Evolutionary conservation across 2,329 filamentous ascomycete genomes (phyloP), one percentile per base, ranked within the genome.

Genomic region (Diaporthe sp.): DNA sequence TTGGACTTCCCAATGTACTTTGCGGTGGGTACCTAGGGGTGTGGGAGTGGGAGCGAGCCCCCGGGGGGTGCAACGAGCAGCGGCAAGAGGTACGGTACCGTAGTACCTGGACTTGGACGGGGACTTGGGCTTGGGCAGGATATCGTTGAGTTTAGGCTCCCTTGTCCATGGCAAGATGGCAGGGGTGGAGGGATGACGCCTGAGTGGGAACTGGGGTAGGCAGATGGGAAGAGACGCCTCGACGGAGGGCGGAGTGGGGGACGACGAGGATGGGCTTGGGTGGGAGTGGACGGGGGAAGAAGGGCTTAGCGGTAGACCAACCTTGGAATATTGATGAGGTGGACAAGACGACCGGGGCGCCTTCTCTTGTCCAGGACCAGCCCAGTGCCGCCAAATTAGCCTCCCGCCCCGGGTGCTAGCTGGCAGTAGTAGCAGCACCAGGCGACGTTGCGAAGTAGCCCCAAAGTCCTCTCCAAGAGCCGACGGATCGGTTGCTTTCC

Each of bases 381-480:
- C 63, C 63, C 63, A 51, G 42, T 71, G 42, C 50, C 55, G 69
- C 69, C 69, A 71, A 71, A 71, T 59, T 71, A 71, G 69, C 37
- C 69, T 68, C 69, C 69, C 69, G 69, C 69, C 25, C 69, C 42
- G 37, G 44, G 39, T 32, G 22, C 53, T 70, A 35, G 22, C 10
- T 61, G 27, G 32, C 56, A 37, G 32, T 59, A 47, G 51, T 22
- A 50, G 69, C 35, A 39, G 69, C 30, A 39, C 32, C 17, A 53
- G 32, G 63, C 39, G 44, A 32, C 13, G 63, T 68, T 44, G 63
- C 63, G 47, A 68, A 68, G 63, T 68, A 68, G 63, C 30, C 30
- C 55, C 32, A 61, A 59, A n/a, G 55, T 61, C 55, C 55, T 61
- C 30, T 61, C 55, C 55, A 35, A 39, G 30, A 61, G 55, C 69